phyloP scores from a whole-genome alignment of 2,329 filamentous ascomycete genomes.

The Trichoderma sp. region DNA sequence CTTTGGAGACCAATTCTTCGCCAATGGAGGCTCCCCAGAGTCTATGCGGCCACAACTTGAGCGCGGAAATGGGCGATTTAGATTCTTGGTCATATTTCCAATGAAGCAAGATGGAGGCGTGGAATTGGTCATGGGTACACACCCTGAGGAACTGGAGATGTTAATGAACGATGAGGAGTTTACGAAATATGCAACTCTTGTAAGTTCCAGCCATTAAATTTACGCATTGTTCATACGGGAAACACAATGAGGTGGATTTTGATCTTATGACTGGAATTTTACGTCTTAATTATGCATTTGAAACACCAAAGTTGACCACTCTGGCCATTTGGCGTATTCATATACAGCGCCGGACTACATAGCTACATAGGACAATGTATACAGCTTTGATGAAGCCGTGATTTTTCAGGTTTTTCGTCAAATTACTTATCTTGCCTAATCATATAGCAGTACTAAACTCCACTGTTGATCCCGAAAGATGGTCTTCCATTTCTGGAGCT shows the following conservation, averaged over 20 bases:
- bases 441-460: neutral
- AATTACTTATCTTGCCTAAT: neutral
- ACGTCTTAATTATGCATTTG: neutral
- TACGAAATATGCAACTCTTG: neutral
- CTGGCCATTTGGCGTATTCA: neutral
- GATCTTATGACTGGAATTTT: neutral
- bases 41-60: slow-evolving; percentile 31
- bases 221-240: neutral
- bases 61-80: slow-evolving; percentile 26
- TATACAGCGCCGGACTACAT: neutral
- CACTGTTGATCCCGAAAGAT: neutral
- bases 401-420: neutral
- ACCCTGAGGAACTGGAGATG: slow-evolving; percentile 31
- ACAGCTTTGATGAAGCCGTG: neutral
- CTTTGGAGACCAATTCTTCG: slow-evolving; percentile 31
- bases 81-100: slow-evolving; percentile 30
- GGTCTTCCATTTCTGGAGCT: neutral
- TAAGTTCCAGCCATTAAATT: neutral
- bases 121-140: slow-evolving; percentile 30
- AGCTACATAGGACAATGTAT: neutral
- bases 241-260: neutral
- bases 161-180: slow-evolving; percentile 23
- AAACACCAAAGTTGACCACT: neutral
- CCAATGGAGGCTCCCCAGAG: slow-evolving; percentile 27
- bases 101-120: slow-evolving; percentile 30